Evolutionary conservation across 2,329 filamentous ascomycete species (phyloP).

Genomic region (Pyrenochaeta sp.): DNA sequence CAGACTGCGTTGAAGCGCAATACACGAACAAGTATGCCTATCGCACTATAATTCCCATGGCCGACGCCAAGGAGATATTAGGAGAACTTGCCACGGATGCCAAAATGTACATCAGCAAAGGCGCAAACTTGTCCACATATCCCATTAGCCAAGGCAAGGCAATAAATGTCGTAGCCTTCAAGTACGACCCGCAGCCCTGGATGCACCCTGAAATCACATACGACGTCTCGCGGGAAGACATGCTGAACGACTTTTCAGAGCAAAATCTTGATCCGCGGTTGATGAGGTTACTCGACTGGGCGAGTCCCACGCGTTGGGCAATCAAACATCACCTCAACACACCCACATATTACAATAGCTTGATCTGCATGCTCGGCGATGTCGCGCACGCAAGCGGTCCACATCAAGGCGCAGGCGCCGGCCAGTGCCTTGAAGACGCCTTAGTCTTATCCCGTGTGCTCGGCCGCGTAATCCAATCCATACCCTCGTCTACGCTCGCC

Average conservation of each 20-base stretch:
- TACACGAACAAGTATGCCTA: conserved; percentile 41
- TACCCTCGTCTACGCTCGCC: not conserved
- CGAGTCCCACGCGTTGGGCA: conserved; percentile 33
- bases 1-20: conserved; percentile 27
- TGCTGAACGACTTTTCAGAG: conserved; percentile 31
- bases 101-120: conserved; percentile 38
- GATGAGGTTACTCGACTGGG: conserved; percentile 18
- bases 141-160: conserved; percentile 32
- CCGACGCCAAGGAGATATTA: conserved; percentile 50
- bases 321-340: conserved; percentile 35
- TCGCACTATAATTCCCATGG: conserved; percentile 43
- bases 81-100: conserved; percentile 39
- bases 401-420: conserved; percentile 40
- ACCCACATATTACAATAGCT: conserved; percentile 30
- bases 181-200: conserved; percentile 25
- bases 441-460: conserved; percentile 34
- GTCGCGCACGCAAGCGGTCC: conserved; percentile 36
- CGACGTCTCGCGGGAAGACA: conserved; percentile 27
- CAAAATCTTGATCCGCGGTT: conserved; percentile 22
- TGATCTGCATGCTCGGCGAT: conserved; percentile 37
- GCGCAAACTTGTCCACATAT: conserved; percentile 27
- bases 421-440: conserved; percentile 39
- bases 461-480: conserved; percentile 11
- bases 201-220: conserved; percentile 12
- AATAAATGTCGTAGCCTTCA: conserved; percentile 34